Conservation (phyloP, 2,329 filamentous ascomycete species). For the Hypoxylon sp. region DNA sequence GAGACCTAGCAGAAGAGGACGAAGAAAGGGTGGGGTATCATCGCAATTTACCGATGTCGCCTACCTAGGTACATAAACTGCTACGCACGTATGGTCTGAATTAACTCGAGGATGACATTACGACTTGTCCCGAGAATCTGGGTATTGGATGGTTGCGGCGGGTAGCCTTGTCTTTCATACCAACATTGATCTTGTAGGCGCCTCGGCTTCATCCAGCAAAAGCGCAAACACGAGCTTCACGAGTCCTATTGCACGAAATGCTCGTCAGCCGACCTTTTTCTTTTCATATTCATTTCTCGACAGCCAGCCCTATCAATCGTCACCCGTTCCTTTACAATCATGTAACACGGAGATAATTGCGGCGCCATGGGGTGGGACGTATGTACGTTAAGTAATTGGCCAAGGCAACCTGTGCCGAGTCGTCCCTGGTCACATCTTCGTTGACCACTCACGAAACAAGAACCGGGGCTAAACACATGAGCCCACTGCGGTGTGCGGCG, state of each 20-base stretch:
- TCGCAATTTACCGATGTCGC: neutral
- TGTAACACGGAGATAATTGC: neutral
- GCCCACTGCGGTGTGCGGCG: slow-evolving; percentile 47
- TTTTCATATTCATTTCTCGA: neutral
- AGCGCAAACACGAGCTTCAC: slow-evolving; percentile 2
- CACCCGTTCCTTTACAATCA: neutral
- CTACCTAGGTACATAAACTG: neutral
- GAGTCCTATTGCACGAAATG: slow-evolving; percentile 6
- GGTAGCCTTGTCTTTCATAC: slow-evolving; percentile 9
- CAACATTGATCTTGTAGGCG: slow-evolving; percentile 17
- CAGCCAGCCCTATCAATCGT: slow-evolving; percentile 3
- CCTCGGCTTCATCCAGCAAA: slow-evolving; percentile 14
- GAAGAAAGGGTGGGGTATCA: neutral
- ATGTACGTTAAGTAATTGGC: neutral
- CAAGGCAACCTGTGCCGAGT: slow-evolving; percentile 22
- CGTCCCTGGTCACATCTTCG: slow-evolving; percentile 28
- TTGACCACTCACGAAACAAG: slow-evolving; percentile 48
- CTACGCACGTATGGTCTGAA: neutral
- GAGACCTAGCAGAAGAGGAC: neutral
- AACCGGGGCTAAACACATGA: slow-evolving; percentile 50
- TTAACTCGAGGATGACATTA: neutral
- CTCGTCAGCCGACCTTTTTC: neutral
- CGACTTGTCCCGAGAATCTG: slow-evolving; percentile 28
- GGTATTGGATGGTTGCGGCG: slow-evolving; percentile 30
- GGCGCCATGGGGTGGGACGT: too few species aligned